phyloP scores from a whole-genome alignment of 768 basidiomycete genomes.

The Botryobasidium botryosum region DNA sequence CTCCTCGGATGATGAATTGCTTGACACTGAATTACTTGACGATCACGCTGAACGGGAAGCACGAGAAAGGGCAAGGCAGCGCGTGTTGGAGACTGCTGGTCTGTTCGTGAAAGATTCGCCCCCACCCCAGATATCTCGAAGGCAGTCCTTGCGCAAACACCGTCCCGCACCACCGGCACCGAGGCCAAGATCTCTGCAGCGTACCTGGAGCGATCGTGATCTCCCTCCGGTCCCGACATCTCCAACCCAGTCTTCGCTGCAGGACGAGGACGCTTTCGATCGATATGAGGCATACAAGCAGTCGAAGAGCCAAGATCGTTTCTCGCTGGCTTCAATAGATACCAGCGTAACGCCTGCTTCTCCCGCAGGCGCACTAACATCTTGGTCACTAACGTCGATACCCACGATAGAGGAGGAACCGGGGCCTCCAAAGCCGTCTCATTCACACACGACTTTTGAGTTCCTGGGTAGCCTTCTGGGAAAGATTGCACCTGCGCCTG shows the following conservation, averaged over 20 bases:
- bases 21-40: slow-evolving; percentile 14
- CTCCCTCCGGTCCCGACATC: slow-evolving; percentile 31
- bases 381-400: not conserved
- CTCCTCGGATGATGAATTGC: slow-evolving; percentile 21
- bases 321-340: too few species aligned
- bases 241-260: slow-evolving; percentile 21
- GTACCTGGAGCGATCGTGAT: slow-evolving; percentile 31
- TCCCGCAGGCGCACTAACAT: too few species aligned
- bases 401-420: not conserved
- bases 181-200: too few species aligned
- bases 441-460: not conserved
- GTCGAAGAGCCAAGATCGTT: slow-evolving; percentile 15
- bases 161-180: slow-evolving; percentile 17
- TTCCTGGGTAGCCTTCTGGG: not conserved
- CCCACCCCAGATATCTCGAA: too few species aligned
- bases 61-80: slow-evolving; percentile 40
- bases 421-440: not conserved
- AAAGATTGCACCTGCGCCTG: slow-evolving; percentile 19
- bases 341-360: not conserved
- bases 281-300: slow-evolving; percentile 74
- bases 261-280: slow-evolving; percentile 72
- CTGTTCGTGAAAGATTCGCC: too few species aligned
- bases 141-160: slow-evolving; percentile 34
- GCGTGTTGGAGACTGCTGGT: slow-evolving; percentile 80
- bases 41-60: slow-evolving; percentile 25